Base-by-base conservation (phyloP, 2,329 filamentous ascomycete species). In the Penicillium sp. region DNA sequence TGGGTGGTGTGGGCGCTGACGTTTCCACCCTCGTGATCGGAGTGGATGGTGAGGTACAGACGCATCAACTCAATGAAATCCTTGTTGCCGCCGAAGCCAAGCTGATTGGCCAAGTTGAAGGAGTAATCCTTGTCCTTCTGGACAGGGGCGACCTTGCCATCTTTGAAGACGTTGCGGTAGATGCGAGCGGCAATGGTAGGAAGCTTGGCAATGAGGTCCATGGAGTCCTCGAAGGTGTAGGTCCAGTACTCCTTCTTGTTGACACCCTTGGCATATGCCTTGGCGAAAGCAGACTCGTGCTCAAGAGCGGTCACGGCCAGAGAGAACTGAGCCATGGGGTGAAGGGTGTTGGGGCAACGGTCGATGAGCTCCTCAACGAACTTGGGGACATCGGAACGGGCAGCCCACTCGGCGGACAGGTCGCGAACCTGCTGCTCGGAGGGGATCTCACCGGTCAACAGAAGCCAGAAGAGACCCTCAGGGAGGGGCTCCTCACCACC, bases 161-260 rank as follows among this genome's bases (percentile, higher is more conserved):
- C 94, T 87, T 97, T 97, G 90, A 96, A 99, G 77, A 97, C 88
- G 78, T 99, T 99, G 83, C 96, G 94, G 88, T 99, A 99, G 85
- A 99, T 99, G 81, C 91, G 91, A 62, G 94, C 83, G 63, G 94
- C 94, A 71, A 99, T 97, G 76, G 91, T 97, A 75, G 94, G 94
- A 69, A 99, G 90, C 88, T 97, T 97, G 74, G 94, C 94, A 76
- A 99, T 99, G 76, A 99, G 84, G 81, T 99, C 93, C 93, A 99
- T 97, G 60, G 92, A 94, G 81, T 99, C 94, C 86, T 99, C 94
- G 72, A 95, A 99, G 69, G 92, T 97, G 85, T 97, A 92, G 79
- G 88, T 86, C 94, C 94, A 99, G 90, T 99, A 99, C 70, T 97
- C 91, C 79, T 92, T 90, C 90, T 99, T 99, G 87, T 93, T 94